These are phyloP conservation scores for Phytophthora nicotianae DNA, from an alignment of 352 stramenopile genomes.

Conservation along the genomic window DNA sequence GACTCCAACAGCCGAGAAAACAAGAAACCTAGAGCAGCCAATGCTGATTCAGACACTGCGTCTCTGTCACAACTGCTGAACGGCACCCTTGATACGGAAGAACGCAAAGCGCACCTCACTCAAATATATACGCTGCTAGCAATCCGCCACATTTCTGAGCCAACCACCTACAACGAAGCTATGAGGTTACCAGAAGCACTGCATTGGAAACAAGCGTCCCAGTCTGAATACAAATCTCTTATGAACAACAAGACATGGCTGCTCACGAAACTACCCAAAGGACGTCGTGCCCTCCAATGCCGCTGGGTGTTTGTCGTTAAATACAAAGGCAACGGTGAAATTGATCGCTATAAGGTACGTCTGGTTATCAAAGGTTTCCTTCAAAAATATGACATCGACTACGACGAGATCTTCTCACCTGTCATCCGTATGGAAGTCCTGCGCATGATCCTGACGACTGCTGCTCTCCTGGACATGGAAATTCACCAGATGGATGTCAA, in stretches of 20 bases:
- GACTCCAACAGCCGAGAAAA: not conserved
- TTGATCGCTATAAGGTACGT: slow-evolving; percentile 16
- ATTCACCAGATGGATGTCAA: not conserved
- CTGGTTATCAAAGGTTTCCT: slow-evolving; percentile 9
- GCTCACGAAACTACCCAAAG: not conserved
- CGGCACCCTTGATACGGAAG: slow-evolving; percentile 4
- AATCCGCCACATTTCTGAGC: slow-evolving; percentile 13
- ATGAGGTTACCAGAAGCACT: slow-evolving; percentile 7
- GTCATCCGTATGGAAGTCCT: not conserved
- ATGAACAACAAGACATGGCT: slow-evolving; percentile 18
- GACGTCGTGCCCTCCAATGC: not conserved
- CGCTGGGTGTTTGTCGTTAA: slow-evolving; percentile 23
- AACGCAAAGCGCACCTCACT: not conserved
- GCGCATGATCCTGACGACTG: not conserved
- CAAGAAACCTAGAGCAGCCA: not conserved
- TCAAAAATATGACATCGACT: not conserved
- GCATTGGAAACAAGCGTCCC: slow-evolving; percentile 5
- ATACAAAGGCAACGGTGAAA: slow-evolving; percentile 10
- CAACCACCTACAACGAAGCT: slow-evolving; percentile 9
- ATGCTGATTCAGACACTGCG: no score
- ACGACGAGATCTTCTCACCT: not conserved
- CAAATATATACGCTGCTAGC: slow-evolving; percentile 4
- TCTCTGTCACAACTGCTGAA: not conserved
- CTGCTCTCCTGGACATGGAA: not conserved
- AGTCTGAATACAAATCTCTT: slow-evolving; percentile 10